A percentile compares a stretch with the other conserved stretches of the same genome.
phyloP scores from a whole-genome alignment of 352 stramenopile genomes.

The Globisporangium paroecandrum region DNA sequence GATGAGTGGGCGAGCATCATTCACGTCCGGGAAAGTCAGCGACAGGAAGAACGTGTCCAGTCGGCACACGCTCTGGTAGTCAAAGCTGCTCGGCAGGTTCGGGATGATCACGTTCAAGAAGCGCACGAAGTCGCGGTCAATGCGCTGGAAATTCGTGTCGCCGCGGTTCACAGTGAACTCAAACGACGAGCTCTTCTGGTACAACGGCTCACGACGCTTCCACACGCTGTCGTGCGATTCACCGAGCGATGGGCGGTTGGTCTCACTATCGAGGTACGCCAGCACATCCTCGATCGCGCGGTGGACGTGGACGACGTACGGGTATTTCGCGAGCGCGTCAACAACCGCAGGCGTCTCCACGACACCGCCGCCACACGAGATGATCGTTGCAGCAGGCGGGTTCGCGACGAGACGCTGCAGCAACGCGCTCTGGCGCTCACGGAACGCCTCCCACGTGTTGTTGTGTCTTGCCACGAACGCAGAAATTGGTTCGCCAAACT shows the following conservation, averaged over 20 bases:
- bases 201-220: constrained; percentile 52
- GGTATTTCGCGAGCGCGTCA: constrained; percentile 53
- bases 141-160: constrained; percentile 54
- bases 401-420: constrained; percentile 58
- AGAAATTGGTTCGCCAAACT: constrained; percentile 62
- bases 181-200: constrained; percentile 44
- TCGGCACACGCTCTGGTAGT: constrained; percentile 42
- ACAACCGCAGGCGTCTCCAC: constrained; percentile 73
- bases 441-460: constrained; percentile 74
- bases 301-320: constrained; percentile 69
- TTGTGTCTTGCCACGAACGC: constrained; percentile 65
- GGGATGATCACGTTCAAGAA: constrained; percentile 61
- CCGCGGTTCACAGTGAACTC: constrained; percentile 62
- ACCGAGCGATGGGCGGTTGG: constrained; percentile 54
- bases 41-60: constrained; percentile 79
- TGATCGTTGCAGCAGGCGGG: constrained; percentile 58
- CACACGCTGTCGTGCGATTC: constrained; percentile 61
- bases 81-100: constrained; percentile 41
- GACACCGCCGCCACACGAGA: constrained; percentile 83
- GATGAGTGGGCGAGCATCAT: constrained; percentile 43
- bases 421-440: constrained; percentile 53
- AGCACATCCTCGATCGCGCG: constrained; percentile 72
- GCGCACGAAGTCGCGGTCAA: constrained; percentile 66
- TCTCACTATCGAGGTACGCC: constrained; percentile 47
- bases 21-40: constrained; percentile 65